Base-by-base conservation (phyloP, 108 stramenopile species). In the Nitzschia palea region DNA sequence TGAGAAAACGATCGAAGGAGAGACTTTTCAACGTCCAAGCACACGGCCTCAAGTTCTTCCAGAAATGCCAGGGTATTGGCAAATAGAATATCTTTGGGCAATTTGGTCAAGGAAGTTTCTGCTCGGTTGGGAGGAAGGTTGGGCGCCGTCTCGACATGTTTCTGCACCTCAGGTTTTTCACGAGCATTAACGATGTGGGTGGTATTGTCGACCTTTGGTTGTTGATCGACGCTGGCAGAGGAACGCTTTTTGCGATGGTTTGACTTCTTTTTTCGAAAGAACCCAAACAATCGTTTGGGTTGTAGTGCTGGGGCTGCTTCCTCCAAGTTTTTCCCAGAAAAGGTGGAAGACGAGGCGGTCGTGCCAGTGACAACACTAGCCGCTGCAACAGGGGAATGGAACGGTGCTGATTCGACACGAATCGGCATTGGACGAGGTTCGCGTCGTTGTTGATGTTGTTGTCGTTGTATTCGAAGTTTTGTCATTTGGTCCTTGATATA, bases 1-100 rank as follows among this genome's bases (percentile, higher is more conserved):
- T 89, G 89, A 36, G 80, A 68, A 42, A 94, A 79, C 0, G 88
- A 84, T 63, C 84, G 82, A 20, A 87, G 68, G 23, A 94, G 69
- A 42, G 83, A 87, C 26, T 75, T 70, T 68, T 94, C 86, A 36
- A 94, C 80, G 3, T 84, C 73, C 15, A 35, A 51, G 52, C 88
- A 89, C 12, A 88, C 83, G 18, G 45, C 79, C 55, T 91, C 88
- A 8, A 94, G 64, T 53, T 85, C 79, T 25, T 73, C 40, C 45
- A 90, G 44, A 63, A 94, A 89, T 56, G 65, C 67, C 3, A 75
- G 37, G 74, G 86, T 84, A 51, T 87, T 90, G 26, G 80, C 74
- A 48, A 87, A 89, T 25, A 80, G 50, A 1, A 44, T 43, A 27
- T 77, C 63, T 35, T 28, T 55, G 22, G 4, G 62, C 47, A 30